Conservation (phyloP, 2,329 filamentous ascomycete species). For the Ophiostoma populinum region DNA sequence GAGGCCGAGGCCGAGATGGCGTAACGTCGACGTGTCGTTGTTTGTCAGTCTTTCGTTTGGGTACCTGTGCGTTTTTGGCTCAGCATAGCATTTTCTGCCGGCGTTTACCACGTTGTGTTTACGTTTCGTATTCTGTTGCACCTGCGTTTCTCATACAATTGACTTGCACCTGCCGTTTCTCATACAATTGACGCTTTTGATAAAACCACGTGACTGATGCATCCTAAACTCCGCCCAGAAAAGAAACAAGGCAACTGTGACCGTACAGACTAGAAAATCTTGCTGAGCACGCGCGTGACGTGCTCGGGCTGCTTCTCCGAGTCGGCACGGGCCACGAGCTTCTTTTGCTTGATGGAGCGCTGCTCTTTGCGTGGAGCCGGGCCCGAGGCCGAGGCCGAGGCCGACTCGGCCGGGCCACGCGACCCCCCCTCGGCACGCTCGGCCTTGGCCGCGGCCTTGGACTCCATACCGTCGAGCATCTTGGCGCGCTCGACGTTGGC, state of each 20-base stretch:
- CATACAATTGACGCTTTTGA: too few relatives aligned
- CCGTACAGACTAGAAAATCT: slow-evolving; percentile 35
- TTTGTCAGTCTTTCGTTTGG: neutral
- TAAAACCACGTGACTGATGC: neutral
- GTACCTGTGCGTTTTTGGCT: neutral
- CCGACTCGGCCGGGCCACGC: slow-evolving; percentile 7
- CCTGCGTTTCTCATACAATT: too few relatives aligned
- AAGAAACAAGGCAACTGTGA: neutral
- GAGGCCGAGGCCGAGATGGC: slow-evolving; percentile 23
- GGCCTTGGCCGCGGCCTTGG: slow-evolving; percentile 34
- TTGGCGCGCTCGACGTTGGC: slow-evolving; percentile 65
- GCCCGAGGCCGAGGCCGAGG: slow-evolving; percentile 12
- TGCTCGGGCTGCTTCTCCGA: slow-evolving; percentile 33
- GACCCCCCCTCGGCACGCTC: slow-evolving; percentile 11
- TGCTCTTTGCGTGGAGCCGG: slow-evolving; percentile 6
- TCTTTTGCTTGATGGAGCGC: slow-evolving; percentile 49
- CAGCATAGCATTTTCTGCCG: too few relatives aligned
- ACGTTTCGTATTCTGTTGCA: too few relatives aligned
- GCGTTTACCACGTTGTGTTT: too few relatives aligned
- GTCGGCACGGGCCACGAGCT: slow-evolving; percentile 33
- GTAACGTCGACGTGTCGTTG: neutral
- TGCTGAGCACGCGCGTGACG: slow-evolving; percentile 43
- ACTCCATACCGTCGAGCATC: slow-evolving; percentile 59
- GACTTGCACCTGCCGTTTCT: too few relatives aligned
- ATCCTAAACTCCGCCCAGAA: too few relatives aligned